A percentile compares a stretch with the other conserved stretches of the same genome.
Evolutionary conservation across 208 protist species (phyloP).

Genomic region (Acanthamoeba castellanii): DNA sequence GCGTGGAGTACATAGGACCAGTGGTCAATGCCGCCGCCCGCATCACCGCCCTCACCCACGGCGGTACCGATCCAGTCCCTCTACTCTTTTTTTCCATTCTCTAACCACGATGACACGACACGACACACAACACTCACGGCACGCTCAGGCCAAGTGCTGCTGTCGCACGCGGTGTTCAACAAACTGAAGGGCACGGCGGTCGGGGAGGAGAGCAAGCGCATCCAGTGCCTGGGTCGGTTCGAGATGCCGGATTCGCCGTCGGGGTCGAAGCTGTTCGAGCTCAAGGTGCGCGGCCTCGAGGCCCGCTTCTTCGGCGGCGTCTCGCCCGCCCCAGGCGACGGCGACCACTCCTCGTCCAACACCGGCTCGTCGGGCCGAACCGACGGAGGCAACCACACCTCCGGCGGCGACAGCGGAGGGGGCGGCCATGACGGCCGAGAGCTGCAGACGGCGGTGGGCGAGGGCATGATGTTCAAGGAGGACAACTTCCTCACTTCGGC

Average conservation of each 20-base stretch:
- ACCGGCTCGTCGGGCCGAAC: background rate
- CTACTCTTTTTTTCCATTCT: no score
- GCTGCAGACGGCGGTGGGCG: background rate
- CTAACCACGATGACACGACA: no score
- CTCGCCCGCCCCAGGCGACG: background rate
- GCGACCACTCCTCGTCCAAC: background rate
- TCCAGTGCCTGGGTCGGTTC: slow-evolving; percentile 6
- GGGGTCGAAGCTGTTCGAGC: background rate
- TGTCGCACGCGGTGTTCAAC: background rate
- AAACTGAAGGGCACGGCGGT: background rate
- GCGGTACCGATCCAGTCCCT: no score
- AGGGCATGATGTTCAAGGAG: slow-evolving; percentile 47
- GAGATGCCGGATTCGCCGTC: slow-evolving; percentile 1
- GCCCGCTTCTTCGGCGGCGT: slow-evolving; percentile 13
- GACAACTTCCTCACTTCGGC: slow-evolving; percentile 49
- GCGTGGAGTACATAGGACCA: background rate
- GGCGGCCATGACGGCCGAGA: background rate
- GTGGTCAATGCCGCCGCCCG: background rate
- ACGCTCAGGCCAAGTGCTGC: background rate
- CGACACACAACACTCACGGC: background rate
- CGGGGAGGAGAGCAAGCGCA: background rate
- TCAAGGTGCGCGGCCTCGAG: background rate
- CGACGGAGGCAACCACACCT: background rate
- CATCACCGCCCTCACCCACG: slow-evolving; percentile 3
- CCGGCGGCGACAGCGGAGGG: background rate